Conservation (phyloP, 441 rosid species). For the Jatropha multifida region DNA sequence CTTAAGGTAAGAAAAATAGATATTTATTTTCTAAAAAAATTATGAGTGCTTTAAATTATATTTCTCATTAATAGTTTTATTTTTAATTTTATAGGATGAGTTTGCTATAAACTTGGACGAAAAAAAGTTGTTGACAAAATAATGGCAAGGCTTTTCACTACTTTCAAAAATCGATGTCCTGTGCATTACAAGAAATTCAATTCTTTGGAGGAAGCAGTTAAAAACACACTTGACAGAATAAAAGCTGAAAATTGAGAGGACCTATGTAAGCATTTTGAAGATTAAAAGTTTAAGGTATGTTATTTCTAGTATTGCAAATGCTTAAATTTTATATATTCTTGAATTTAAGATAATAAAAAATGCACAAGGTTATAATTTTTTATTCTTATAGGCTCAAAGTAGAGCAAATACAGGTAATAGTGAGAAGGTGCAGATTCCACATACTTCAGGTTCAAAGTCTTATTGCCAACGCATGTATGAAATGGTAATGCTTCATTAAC, state of each 20-base stretch:
- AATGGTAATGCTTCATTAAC: not conserved
- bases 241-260: not conserved
- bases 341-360: no score
- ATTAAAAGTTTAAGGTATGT: not conserved
- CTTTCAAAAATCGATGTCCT: not conserved
- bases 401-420: not conserved
- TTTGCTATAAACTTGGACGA: not conserved
- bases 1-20: not conserved
- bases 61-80: not conserved
- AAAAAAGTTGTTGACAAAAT: not conserved
- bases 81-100: not conserved
- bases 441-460: not conserved
- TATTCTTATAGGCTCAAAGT: not conserved
- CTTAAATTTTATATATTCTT: no score
- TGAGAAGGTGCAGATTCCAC: not conserved
- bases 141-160: not conserved
- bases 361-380: not conserved
- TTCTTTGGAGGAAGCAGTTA: not conserved
- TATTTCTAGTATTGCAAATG: no score
- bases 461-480: not conserved
- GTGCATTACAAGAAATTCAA: not conserved
- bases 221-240: not conserved
- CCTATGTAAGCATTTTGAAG: not conserved
- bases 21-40: not conserved
- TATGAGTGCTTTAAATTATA: not conserved